phyloP scores from a whole-genome alignment of 2,329 filamentous ascomycete genomes.

The Colletotrichum chrysophilum region DNA sequence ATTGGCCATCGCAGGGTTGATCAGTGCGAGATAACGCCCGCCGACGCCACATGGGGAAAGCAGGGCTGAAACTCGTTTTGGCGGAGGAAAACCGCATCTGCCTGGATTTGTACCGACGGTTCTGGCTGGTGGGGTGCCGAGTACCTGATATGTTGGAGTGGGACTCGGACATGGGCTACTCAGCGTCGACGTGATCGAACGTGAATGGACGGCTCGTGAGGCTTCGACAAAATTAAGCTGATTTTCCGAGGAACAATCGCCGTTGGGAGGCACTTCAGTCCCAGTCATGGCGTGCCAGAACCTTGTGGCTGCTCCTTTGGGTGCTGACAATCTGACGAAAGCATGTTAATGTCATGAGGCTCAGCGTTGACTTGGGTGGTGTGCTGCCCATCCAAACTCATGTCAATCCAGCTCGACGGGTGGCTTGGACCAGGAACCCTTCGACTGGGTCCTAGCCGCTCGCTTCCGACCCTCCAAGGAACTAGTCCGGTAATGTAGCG shows the following conservation, averaged over 20 bases:
- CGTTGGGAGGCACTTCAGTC: not conserved
- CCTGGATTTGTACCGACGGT: not conserved
- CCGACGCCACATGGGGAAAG: not conserved
- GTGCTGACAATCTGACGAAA: not conserved
- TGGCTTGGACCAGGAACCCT: not conserved
- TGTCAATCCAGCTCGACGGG: not conserved
- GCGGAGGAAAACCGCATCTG: not conserved
- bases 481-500: not conserved
- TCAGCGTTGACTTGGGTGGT: not conserved
- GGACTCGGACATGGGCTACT: not conserved
- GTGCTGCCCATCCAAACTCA: not conserved
- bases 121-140: not conserved
- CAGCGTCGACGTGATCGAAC: not conserved
- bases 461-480: not conserved
- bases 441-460: not conserved
- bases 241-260: not conserved
- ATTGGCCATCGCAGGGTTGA: not conserved
- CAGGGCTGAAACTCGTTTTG: slow-evolving; percentile 2
- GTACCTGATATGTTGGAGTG: not conserved
- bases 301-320: not conserved
- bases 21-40: not conserved
- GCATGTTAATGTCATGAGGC: not conserved
- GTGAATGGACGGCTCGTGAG: not conserved
- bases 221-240: not conserved
- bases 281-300: not conserved